A percentile compares a stretch with the other conserved stretches of the same genome.
Conservation (phyloP, 148 eudicot species). For the Spergularia bocconei region DNA sequence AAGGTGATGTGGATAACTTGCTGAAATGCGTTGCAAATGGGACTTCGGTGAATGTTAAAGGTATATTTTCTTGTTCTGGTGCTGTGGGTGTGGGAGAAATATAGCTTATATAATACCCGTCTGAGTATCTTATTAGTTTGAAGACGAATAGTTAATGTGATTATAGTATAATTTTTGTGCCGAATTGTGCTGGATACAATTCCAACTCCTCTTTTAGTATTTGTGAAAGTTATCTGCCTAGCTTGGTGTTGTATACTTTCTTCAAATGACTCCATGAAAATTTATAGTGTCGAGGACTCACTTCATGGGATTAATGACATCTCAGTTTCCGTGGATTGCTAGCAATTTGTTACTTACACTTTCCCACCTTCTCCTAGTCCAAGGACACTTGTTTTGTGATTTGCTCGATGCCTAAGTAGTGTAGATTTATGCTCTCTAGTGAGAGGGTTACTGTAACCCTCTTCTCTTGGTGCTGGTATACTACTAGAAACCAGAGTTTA, state of each 20-base stretch:
- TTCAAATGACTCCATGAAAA: background rate
- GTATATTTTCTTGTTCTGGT: slow-evolving; percentile 31
- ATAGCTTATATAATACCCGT: background rate
- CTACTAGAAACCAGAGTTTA: background rate
- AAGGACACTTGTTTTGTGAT: background rate
- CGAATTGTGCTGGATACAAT: background rate
- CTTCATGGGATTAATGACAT: background rate
- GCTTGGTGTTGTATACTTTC: background rate
- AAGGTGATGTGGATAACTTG: slow-evolving; percentile 76
- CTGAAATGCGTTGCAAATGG: slow-evolving; percentile 74
- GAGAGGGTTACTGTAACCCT: background rate
- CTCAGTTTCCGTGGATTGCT: background rate
- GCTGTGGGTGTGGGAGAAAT: background rate
- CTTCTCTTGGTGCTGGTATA: background rate
- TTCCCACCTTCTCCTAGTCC: background rate
- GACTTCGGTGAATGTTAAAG: slow-evolving; percentile 64
- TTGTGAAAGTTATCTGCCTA: background rate
- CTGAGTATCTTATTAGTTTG: background rate
- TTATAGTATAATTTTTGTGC: background rate
- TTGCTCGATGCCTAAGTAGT: background rate
- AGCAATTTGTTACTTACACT: background rate
- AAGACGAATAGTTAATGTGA: background rate
- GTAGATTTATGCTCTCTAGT: background rate
- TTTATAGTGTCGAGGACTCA: background rate
- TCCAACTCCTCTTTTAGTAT: background rate